Evolutionary conservation across 768 basidiomycete genomes (phyloP).

Genomic region (Termitomyces sp.): DNA sequence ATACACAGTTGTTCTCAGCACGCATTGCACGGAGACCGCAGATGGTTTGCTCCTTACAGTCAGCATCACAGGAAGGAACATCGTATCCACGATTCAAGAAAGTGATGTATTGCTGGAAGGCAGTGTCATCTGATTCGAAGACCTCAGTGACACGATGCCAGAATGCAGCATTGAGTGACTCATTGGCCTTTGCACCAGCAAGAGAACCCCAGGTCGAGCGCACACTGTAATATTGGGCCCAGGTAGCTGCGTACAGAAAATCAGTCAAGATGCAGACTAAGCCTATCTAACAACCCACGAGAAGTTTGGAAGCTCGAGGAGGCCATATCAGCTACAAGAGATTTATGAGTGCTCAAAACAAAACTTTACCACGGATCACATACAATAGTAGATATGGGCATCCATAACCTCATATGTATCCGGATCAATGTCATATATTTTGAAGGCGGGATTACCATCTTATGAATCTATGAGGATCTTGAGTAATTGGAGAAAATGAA

Average conservation of each 20-base stretch:
- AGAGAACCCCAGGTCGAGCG: constrained; percentile 44
- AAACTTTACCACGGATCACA: constrained; percentile 10
- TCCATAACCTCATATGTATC: constrained; percentile 66
- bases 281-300: constrained; percentile 26
- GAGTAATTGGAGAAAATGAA: not conserved
- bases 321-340: constrained; percentile 31
- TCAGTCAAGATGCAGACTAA: constrained; percentile 2
- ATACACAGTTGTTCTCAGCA: constrained; percentile 37
- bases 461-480: not conserved
- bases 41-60: constrained; percentile 34
- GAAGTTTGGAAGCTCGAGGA: constrained; percentile 38
- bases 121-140: constrained; percentile 38
- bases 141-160: constrained; percentile 58
- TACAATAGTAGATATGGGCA: constrained; percentile 42
- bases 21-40: constrained; percentile 39
- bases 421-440: constrained; percentile 59
- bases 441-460: constrained; percentile 54
- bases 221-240: constrained; percentile 54
- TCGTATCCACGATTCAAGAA: constrained; percentile 34
- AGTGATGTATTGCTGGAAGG: constrained; percentile 40
- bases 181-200: constrained; percentile 28
- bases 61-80: constrained; percentile 26
- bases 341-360: not conserved
- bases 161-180: constrained; percentile 44
- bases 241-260: constrained; percentile 29